Evolutionary conservation across 73 alveolate species (phyloP).

Genomic region (Paramecium sexaurelia): DNA sequence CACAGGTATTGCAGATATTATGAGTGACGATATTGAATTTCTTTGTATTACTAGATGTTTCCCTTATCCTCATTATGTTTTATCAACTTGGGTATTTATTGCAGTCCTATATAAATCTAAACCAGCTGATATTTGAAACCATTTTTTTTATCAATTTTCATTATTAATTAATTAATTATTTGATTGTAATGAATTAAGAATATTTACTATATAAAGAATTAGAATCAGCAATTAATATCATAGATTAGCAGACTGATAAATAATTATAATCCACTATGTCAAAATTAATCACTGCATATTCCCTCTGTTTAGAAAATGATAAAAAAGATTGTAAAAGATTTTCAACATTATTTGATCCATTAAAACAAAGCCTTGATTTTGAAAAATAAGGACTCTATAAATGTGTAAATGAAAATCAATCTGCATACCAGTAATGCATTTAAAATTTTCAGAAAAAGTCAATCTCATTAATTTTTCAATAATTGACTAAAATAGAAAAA

Average conservation of each 20-base stretch:
- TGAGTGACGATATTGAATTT: slow-evolving; percentile 89
- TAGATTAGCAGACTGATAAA: neutral
- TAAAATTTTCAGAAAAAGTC: neutral
- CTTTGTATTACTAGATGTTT: slow-evolving; percentile 84
- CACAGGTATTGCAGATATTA: slow-evolving; percentile 93
- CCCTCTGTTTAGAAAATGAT: neutral
- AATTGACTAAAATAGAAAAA: neutral
- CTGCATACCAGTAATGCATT: neutral
- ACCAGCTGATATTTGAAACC: neutral
- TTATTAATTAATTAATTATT: neutral
- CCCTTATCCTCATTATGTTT: slow-evolving; percentile 89
- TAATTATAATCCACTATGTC: neutral
- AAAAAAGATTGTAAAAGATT: neutral
- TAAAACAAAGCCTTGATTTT: neutral
- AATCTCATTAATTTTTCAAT: neutral
- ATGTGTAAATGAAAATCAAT: neutral
- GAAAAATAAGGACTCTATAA: neutral
- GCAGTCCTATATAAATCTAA: slow-evolving; percentile 59
- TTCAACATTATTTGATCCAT: neutral
- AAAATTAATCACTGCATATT: neutral
- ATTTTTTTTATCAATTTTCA: neutral
- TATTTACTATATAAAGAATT: neutral
- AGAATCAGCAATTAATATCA: neutral
- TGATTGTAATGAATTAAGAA: neutral
- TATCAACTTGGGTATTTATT: slow-evolving; percentile 96